These are phyloP conservation scores for Mollisiaceae sp. DNA, from an alignment of 2,329 filamentous ascomycete genomes.

Conservation along the genomic window DNA sequence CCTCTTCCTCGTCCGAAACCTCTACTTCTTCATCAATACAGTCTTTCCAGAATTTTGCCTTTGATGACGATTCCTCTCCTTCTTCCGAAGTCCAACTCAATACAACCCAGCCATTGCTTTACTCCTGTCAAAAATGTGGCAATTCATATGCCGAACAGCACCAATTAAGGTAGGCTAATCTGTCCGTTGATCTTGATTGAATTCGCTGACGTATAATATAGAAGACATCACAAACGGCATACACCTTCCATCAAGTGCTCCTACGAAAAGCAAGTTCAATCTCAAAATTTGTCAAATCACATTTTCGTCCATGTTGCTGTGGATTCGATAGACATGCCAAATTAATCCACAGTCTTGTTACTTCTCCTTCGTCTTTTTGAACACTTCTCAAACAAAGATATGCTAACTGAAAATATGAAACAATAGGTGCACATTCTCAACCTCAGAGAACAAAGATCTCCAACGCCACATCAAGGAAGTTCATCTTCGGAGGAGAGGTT, in stretches of 20 bases:
- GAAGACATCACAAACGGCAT: background rate
- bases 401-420: background rate
- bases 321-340: too few relatives aligned
- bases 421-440: background rate
- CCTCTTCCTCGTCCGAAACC: background rate
- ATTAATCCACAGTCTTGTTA: background rate
- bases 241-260: background rate
- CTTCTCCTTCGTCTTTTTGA: background rate
- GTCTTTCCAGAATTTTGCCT: background rate
- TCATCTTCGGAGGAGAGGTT: background rate
- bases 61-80: background rate
- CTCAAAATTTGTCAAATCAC: too few relatives aligned
- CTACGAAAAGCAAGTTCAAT: background rate
- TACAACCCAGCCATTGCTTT: background rate
- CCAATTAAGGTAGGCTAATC: background rate
- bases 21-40: background rate
- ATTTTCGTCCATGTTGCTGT: too few relatives aligned
- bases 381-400: background rate
- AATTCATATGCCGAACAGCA: background rate
- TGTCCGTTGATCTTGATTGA: background rate
- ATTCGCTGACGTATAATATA: background rate
- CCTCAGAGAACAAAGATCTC: background rate
- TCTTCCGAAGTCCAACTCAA: background rate
- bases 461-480: background rate
- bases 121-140: background rate